These are phyloP conservation scores for Petunia hybrid DNA, from an alignment of 305 asterid species.

Conservation along the genomic window DNA sequence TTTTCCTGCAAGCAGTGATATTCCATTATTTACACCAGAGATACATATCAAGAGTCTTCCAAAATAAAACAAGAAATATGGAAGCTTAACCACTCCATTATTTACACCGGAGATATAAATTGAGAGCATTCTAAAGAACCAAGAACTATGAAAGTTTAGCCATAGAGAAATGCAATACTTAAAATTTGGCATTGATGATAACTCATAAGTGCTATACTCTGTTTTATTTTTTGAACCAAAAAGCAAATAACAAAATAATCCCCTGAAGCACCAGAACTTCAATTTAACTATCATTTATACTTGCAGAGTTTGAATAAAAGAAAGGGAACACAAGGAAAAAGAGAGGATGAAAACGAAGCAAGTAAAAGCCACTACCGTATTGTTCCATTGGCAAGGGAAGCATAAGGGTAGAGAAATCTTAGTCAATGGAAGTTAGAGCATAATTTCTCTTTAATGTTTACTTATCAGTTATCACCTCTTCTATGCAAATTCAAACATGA, in stretches of 20 bases:
- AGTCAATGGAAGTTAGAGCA: conserved; percentile 1
- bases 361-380: conserved; percentile 2
- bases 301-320: background rate
- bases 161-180: background rate
- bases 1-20: conserved; percentile 63
- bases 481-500: background rate
- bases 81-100: conserved; percentile 23
- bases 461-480: background rate
- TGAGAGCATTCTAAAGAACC: background rate
- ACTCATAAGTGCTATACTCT: background rate
- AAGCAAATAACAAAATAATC: background rate
- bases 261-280: background rate
- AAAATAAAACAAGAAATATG: background rate
- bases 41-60: background rate
- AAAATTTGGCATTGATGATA: background rate
- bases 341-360: background rate
- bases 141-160: background rate
- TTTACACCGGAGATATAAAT: background rate
- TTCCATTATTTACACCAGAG: conserved; percentile 22
- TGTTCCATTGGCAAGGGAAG: conserved; percentile 4
- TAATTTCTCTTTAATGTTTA: conserved; percentile 15
- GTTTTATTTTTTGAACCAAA: background rate
- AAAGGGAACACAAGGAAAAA: background rate
- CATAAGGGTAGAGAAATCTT: background rate
- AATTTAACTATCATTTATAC: background rate